Conservation (phyloP, 1,284 basidiomycete genomes). For the Psilocybe mexicana region DNA sequence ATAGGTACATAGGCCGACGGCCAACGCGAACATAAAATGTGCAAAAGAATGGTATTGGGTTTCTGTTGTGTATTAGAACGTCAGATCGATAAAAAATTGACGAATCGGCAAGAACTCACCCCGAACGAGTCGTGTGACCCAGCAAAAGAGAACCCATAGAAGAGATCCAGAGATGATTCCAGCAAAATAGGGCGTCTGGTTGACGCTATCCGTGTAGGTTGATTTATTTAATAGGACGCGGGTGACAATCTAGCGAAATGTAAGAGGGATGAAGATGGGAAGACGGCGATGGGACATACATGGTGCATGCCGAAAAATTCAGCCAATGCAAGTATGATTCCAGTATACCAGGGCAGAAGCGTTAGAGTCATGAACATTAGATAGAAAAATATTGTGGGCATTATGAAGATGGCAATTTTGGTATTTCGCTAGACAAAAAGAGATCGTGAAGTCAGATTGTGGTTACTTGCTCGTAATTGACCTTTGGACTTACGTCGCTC, state of each 20-base stretch:
- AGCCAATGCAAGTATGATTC: slow-evolving; percentile 77
- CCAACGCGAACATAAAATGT: slow-evolving; percentile 76
- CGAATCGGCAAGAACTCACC: slow-evolving; percentile 43
- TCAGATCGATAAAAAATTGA: neutral
- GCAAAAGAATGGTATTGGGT: slow-evolving; percentile 74
- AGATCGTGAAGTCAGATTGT: slow-evolving; percentile 8
- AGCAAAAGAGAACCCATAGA: slow-evolving; percentile 85
- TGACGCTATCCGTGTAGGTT: slow-evolving; percentile 77
- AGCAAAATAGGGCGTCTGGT: slow-evolving; percentile 86
- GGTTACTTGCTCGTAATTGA: slow-evolving; percentile 3
- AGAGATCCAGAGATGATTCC: slow-evolving; percentile 88
- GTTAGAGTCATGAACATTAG: slow-evolving; percentile 83
- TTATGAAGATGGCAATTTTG: slow-evolving; percentile 75
- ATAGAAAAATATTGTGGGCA: slow-evolving; percentile 81
- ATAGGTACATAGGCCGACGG: slow-evolving; percentile 72
- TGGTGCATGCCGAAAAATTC: slow-evolving; percentile 94
- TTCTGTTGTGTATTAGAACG: slow-evolving; percentile 40
- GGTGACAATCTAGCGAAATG: slow-evolving; percentile 65
- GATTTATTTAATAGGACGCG: slow-evolving; percentile 79
- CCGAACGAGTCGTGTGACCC: slow-evolving; percentile 74
- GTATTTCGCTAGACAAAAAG: slow-evolving; percentile 63
- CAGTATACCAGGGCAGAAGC: slow-evolving; percentile 88
- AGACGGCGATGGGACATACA: slow-evolving; percentile 46
- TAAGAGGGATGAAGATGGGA: slow-evolving; percentile 21
- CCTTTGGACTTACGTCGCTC: slow-evolving; percentile 56